phyloP scores from a whole-genome alignment of 2,329 filamentous ascomycete genomes.

The Mariannaea sp. region DNA sequence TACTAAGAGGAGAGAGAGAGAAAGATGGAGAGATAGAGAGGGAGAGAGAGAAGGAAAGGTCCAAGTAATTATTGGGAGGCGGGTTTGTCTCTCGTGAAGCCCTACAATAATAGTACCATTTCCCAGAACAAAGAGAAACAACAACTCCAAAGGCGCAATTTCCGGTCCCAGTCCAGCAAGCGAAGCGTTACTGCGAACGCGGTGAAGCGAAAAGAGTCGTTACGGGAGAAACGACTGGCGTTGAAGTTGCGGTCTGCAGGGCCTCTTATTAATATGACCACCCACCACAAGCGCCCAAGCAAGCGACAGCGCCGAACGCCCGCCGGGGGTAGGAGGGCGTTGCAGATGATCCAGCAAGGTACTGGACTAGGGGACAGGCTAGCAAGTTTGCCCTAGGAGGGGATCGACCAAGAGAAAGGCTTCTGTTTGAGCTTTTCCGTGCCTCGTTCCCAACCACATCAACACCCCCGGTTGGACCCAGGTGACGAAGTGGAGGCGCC shows the following conservation, averaged over 20 bases:
- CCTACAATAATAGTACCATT: slow-evolving; percentile 23
- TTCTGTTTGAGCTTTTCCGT: not conserved
- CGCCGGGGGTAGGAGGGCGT: not conserved
- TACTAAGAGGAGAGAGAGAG: not conserved
- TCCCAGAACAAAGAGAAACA: slow-evolving; percentile 17
- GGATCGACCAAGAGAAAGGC: not conserved
- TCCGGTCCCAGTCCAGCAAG: slow-evolving; percentile 32
- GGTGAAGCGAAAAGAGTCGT: slow-evolving; percentile 29
- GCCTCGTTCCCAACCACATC: slow-evolving; percentile 5
- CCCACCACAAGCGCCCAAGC: not conserved
- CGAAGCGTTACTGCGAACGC: slow-evolving; percentile 15
- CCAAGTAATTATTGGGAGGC: slow-evolving; percentile 9
- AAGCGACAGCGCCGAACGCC: not conserved
- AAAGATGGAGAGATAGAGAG: not conserved
- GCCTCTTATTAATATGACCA: slow-evolving; percentile 17
- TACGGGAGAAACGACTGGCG: slow-evolving; percentile 27
- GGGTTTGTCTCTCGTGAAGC: slow-evolving; percentile 11
- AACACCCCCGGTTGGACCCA: slow-evolving; percentile 7
- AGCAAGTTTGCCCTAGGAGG: not conserved
- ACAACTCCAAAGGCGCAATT: slow-evolving; percentile 26
- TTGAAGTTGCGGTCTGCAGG: slow-evolving; percentile 39
- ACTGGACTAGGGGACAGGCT: no score
- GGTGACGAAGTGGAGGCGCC: slow-evolving; percentile 17
- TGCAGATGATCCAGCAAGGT: not conserved
- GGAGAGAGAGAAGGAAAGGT: slow-evolving; percentile 12